These are phyloP conservation scores for Pterulicium gracile DNA, from an alignment of 1,284 basidiomycete genomes.

Conservation along the genomic window DNA sequence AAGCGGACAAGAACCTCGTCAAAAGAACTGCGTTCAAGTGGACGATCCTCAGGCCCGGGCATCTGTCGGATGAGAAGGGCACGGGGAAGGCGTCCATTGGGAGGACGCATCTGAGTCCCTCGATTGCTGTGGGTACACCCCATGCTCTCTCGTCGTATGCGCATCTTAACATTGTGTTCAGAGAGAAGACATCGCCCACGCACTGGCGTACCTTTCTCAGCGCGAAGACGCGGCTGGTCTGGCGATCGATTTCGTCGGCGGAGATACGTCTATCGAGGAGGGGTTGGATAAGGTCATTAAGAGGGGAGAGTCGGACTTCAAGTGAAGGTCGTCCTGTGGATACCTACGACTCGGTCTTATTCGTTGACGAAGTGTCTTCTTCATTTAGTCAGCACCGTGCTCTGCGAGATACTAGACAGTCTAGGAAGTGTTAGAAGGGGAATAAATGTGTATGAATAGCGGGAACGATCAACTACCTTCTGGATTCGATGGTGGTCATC, in stretches of 20 bases:
- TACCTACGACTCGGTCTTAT: too few species aligned
- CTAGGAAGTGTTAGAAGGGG: too few species aligned
- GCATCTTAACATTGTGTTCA: slow-evolving; percentile 14
- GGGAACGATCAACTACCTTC: too few species aligned
- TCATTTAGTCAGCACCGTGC: too few species aligned
- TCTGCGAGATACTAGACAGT: too few species aligned
- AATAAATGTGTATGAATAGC: too few species aligned
- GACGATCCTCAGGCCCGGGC: slow-evolving; percentile 62
- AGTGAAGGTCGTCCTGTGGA: too few species aligned
- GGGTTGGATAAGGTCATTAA: slow-evolving; percentile 37
- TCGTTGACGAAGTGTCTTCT: too few species aligned
- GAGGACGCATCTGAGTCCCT: slow-evolving; percentile 36
- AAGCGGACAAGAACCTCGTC: slow-evolving; percentile 59
- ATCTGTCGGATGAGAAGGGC: slow-evolving; percentile 41
- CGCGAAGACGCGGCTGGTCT: slow-evolving; percentile 49
- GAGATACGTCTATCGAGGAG: slow-evolving; percentile 37
- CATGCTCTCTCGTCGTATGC: too few species aligned
- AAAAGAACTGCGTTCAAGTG: slow-evolving; percentile 50
- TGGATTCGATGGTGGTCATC: too few species aligned
- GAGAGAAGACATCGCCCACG: slow-evolving; percentile 56
- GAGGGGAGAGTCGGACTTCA: slow-evolving; percentile 39
- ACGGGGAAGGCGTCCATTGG: slow-evolving; percentile 46
- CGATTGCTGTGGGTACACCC: slow-evolving; percentile 38
- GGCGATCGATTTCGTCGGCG: slow-evolving; percentile 54
- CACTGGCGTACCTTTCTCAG: slow-evolving; percentile 40